Evolutionary conservation across 352 stramenopile species (phyloP).

Genomic region (Discostella stelligera): DNA sequence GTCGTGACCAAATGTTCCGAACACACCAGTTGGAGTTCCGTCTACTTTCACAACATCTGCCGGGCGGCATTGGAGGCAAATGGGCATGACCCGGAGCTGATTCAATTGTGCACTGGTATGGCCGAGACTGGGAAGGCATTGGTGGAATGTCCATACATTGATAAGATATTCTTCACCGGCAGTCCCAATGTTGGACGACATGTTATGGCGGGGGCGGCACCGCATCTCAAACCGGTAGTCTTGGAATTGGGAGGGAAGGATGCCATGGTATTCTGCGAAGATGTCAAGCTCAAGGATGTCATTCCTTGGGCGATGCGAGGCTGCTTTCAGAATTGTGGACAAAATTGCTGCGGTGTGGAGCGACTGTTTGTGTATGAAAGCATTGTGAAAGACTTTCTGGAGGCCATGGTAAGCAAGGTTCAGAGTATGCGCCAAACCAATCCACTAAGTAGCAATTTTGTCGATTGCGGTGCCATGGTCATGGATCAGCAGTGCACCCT

Average conservation of each 20-base stretch:
- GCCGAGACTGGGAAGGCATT: slow-evolving; percentile 85
- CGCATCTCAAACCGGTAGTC: slow-evolving; percentile 86
- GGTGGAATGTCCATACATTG: slow-evolving; percentile 80
- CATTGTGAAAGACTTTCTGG: slow-evolving; percentile 81
- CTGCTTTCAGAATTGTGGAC: slow-evolving; percentile 87
- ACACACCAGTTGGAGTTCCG: slow-evolving; percentile 85
- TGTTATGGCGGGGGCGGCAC: slow-evolving; percentile 83
- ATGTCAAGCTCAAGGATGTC: slow-evolving; percentile 79
- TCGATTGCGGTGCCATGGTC: slow-evolving; percentile 88
- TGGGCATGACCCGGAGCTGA: slow-evolving; percentile 85
- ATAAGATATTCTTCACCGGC: slow-evolving; percentile 92
- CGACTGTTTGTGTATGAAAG: slow-evolving; percentile 87
- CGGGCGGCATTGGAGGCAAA: slow-evolving; percentile 74
- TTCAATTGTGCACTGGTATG: slow-evolving; percentile 83
- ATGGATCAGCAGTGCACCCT: slow-evolving; percentile 85
- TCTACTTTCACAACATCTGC: slow-evolving; percentile 83
- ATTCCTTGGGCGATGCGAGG: slow-evolving; percentile 86
- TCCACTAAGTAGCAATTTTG: slow-evolving; percentile 71
- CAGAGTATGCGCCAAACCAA: slow-evolving; percentile 82
- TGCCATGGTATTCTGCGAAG: slow-evolving; percentile 86
- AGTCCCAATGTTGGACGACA: slow-evolving; percentile 84
- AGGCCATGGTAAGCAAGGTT: slow-evolving; percentile 64
- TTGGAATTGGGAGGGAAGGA: slow-evolving; percentile 81
- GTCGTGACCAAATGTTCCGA: slow-evolving; percentile 88
- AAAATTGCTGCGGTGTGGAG: slow-evolving; percentile 90